phyloP scores from a whole-genome alignment of 2,329 filamentous ascomycete genomes.

The Xylaria sp. region DNA sequence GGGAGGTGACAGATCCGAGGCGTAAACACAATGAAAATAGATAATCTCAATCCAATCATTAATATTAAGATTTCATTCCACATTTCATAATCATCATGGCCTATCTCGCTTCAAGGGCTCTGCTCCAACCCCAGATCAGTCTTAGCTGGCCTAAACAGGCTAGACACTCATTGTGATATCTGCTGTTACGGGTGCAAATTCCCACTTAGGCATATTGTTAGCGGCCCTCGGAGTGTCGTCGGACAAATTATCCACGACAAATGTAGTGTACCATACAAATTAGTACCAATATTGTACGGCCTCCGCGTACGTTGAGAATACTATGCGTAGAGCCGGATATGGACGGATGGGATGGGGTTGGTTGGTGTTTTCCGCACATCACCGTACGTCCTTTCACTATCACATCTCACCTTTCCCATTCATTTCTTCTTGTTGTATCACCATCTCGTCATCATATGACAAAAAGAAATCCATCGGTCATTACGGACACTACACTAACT shows the following conservation, averaged over 20 bases:
- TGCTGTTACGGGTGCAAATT: not conserved
- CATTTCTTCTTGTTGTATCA: not conserved
- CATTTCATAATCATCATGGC: conserved; percentile 18
- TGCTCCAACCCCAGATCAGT: conserved; percentile 6
- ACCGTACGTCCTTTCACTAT: not conserved
- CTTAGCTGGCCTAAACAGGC: conserved; percentile 7
- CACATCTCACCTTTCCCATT: not conserved
- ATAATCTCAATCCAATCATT: conserved; percentile 27
- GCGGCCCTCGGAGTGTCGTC: not conserved
- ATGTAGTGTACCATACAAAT: not conserved
- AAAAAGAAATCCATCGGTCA: not conserved
- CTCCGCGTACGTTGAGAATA: not conserved
- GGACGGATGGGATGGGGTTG: not conserved
- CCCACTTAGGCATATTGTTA: not conserved
- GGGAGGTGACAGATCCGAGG: conserved; percentile 6
- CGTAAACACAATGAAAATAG: conserved; percentile 25
- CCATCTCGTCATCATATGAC: not conserved
- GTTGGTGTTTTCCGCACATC: not conserved
- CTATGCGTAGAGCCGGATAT: not conserved
- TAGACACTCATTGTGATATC: conserved; percentile 1
- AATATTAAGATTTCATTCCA: conserved; percentile 18
- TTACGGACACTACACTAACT: not conserved
- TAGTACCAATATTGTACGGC: no score
- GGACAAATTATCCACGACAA: not conserved
- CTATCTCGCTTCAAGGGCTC: conserved; percentile 22